Conservation (phyloP, 2,329 filamentous ascomycete species). For the Fusarium gaditjirri region DNA sequence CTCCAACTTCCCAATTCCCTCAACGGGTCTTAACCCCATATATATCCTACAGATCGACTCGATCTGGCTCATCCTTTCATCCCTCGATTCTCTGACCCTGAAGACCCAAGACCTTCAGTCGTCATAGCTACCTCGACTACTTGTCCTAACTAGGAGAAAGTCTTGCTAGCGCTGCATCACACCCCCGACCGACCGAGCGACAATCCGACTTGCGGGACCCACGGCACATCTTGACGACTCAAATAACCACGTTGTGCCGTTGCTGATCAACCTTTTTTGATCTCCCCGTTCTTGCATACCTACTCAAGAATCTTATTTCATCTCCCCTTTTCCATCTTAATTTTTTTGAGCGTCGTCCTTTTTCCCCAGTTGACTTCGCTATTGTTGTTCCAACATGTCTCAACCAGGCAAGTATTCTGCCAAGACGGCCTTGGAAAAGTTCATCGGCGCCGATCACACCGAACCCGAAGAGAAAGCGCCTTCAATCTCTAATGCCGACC, state of each 20-base stretch:
- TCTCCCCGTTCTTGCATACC: conserved; percentile 28
- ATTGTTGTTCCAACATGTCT: conserved; percentile 23
- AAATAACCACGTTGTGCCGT: conserved; percentile 30
- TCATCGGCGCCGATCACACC: conserved; percentile 49
- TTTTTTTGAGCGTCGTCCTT: conserved; percentile 7
- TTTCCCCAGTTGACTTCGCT: not conserved
- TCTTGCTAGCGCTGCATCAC: conserved; percentile 31
- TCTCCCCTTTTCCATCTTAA: not conserved
- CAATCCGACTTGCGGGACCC: conserved; percentile 33
- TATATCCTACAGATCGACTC: conserved; percentile 26
- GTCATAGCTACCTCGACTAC: conserved; percentile 32
- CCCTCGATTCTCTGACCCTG: not conserved
- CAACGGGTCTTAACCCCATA: conserved; percentile 17
- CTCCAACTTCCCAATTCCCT: conserved; percentile 9
- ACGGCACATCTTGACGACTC: conserved; percentile 15
- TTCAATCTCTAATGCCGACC: conserved; percentile 51
- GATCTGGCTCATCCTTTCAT: conserved; percentile 11
- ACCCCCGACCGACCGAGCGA: conserved; percentile 45
- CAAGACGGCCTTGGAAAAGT: conserved; percentile 46
- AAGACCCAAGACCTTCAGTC: conserved; percentile 12
- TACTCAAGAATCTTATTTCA: not conserved
- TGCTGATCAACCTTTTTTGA: conserved; percentile 15
- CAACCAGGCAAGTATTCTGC: conserved; percentile 27
- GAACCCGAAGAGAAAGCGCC: conserved; percentile 49
- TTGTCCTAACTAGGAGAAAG: conserved; percentile 40